phyloP scores from a whole-genome alignment of 2,329 filamentous ascomycete species.

The Fusarium sp. region DNA sequence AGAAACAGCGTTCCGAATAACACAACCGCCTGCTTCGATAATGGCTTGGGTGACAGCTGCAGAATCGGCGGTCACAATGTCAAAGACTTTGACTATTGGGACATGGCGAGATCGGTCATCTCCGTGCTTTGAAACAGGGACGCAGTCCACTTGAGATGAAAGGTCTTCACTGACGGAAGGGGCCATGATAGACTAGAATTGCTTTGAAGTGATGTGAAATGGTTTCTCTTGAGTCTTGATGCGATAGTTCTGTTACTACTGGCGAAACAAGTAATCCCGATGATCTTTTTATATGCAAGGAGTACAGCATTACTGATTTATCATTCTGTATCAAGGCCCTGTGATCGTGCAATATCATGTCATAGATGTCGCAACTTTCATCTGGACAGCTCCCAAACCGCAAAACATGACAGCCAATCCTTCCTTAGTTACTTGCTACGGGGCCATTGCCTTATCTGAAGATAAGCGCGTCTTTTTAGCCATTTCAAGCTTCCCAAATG shows the following conservation, averaged over 20 bases:
- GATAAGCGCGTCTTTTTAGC: background rate
- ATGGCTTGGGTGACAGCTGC: background rate
- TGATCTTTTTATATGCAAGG: rapidly evolving
- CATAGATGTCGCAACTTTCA: background rate
- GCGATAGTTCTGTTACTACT: rapidly evolving
- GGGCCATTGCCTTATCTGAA: rapidly evolving
- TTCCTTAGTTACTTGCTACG: rapidly evolving
- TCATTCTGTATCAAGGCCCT: background rate
- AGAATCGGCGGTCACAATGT: background rate
- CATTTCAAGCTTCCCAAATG: background rate
- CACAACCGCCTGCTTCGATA: background rate
- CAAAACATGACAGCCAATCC: background rate
- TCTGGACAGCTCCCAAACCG: background rate
- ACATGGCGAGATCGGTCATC: background rate
- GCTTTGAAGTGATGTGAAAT: background rate
- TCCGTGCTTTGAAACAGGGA: background rate
- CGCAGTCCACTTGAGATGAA: background rate
- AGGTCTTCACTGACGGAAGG: background rate
- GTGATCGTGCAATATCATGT: background rate
- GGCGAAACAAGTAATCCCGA: rapidly evolving
- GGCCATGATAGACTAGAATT: background rate
- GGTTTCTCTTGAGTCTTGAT: background rate
- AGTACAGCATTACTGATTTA: rapidly evolving
- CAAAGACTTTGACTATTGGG: background rate
- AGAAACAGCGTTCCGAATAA: background rate